These are phyloP conservation scores for Abelmoschus esculentus DNA, from an alignment of 345 rosid genomes.

Conservation along the genomic window DNA sequence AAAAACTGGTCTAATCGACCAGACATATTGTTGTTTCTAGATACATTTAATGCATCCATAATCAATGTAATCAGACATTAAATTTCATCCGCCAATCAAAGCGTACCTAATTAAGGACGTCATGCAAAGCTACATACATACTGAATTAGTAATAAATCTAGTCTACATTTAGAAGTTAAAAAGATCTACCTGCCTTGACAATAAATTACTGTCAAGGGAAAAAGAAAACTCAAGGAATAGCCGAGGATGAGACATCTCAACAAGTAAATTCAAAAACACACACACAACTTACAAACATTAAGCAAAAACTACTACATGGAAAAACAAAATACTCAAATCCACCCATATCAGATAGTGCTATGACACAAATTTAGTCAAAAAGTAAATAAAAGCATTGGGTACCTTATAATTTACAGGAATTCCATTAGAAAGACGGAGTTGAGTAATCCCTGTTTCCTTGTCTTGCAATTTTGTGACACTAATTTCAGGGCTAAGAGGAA, in stretches of 20 bases:
- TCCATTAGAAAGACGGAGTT: constrained; percentile 83
- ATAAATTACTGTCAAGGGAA: neutral
- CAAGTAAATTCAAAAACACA: neutral
- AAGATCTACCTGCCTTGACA: neutral
- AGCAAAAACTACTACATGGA: neutral
- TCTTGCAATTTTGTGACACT: constrained; percentile 57
- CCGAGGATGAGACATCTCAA: neutral
- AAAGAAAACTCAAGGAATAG: neutral
- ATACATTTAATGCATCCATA: neutral
- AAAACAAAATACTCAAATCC: neutral
- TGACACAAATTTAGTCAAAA: neutral
- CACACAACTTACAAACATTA: neutral
- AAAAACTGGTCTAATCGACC: neutral
- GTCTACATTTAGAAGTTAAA: neutral
- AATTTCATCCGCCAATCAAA: neutral
- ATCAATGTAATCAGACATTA: neutral
- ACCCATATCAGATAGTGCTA: neutral
- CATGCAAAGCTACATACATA: neutral
- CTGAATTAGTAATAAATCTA: neutral
- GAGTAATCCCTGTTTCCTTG: constrained; percentile 82
- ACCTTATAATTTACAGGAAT: constrained; percentile 88
- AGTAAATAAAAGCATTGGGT: neutral
- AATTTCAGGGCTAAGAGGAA: constrained; percentile 42
- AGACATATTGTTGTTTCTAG: neutral
- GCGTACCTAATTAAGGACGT: neutral